Evolutionary conservation across 2,329 filamentous ascomycete genomes (phyloP), one percentile per base, ranked within the genome.

Genomic region (Cladosporium velox): DNA sequence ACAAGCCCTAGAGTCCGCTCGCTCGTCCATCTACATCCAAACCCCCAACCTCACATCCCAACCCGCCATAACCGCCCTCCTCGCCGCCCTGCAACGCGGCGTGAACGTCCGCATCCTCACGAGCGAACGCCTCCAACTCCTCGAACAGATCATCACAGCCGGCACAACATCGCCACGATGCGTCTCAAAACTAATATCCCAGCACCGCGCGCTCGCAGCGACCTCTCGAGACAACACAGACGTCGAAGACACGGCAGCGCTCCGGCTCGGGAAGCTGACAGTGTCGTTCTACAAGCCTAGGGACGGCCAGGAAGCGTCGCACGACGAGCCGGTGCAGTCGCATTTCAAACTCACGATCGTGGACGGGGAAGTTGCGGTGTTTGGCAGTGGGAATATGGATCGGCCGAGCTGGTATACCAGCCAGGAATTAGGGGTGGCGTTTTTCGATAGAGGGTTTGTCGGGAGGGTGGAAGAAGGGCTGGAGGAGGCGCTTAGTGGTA

Each of bases 401-500:
- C 85, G 91, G 1, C 91, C 92, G 8, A 93, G 90, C 74, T 95
- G 91, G 90, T 93, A 87, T 77, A 95, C 92, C 5, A 93, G 90
- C 76, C 92, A 95, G 77, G 92, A 96, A 78, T 80, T 95, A 26
- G 91, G 91, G 1, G 81, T 95, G 34, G 83, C 83, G 1, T 81
- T 87, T 52, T 82, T 84, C 61, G 80, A 79, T 4, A 70, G 64
- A 8, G 74, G 76, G 0, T 70, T 85, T 44, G 80, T 81, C 10
- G 66, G 41, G 28, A 57, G 64, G 60, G 64, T 72, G 21, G 59
- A 62, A 38, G 41, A 65, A 11, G 52, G 32, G 18, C 55, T 76
- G 54, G 57, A 69, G 30, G n/a, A 32, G 12, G 66, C 65, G n/a
- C 51, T 77, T 57, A 44, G 66, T 34, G 60, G 65, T 4, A 67